Conservation (phyloP, 306 rosid genomes). For the Vigna radiata region DNA sequence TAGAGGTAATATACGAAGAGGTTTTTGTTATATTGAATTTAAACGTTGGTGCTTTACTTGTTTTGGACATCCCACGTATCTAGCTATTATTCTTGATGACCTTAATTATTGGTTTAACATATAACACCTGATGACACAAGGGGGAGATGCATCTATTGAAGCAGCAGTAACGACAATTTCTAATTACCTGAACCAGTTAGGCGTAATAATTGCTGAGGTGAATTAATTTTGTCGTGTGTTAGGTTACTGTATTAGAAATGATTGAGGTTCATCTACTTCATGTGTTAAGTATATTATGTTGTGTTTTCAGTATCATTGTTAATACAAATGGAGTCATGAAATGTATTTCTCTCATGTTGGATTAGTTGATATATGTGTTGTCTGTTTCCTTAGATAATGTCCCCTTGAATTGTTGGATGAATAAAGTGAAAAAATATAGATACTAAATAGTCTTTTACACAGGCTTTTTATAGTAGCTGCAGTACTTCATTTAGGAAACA, state of each 20-base stretch:
- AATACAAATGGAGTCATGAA: slow-evolving; percentile 36
- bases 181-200: slow-evolving; percentile 85
- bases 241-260: slow-evolving; percentile 25
- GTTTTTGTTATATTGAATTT: slow-evolving; percentile 73
- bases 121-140: slow-evolving; percentile 56
- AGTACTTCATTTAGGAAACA: slow-evolving; percentile 89
- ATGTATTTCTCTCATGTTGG: not conserved
- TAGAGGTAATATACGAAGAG: not conserved
- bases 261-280: slow-evolving; percentile 22
- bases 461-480: slow-evolving; percentile 65
- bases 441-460: not conserved
- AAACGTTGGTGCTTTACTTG: slow-evolving; percentile 87
- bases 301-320: slow-evolving; percentile 23
- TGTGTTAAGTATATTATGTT: no score
- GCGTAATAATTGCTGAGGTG: slow-evolving; percentile 78
- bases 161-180: slow-evolving; percentile 92
- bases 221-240: slow-evolving; percentile 51
- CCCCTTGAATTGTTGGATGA: not conserved
- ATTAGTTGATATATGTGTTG: not conserved
- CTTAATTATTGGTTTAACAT: slow-evolving; percentile 21
- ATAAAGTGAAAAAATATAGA: not conserved
- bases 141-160: slow-evolving; percentile 93
- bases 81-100: not conserved
- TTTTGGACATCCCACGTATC: slow-evolving; percentile 83
- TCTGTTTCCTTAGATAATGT: not conserved